Conservation (phyloP, 1,139 yeast species). For the Suhomyces atakaporum region DNA sequence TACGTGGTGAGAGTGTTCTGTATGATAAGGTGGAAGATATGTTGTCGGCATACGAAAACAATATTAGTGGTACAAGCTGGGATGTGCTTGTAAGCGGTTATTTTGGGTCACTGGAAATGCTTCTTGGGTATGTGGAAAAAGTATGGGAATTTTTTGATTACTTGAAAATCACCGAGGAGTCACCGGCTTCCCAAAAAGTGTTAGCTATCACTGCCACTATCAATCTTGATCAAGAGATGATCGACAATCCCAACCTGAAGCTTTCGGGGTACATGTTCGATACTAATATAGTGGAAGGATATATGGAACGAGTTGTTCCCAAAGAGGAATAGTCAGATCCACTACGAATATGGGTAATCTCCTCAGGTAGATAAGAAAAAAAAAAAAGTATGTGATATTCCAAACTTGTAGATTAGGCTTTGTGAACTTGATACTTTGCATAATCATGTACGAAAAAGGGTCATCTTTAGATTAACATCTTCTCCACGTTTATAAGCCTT, state of each 20-base stretch:
- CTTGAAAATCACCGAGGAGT: slow-evolving; percentile 16
- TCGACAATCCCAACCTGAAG: slow-evolving; percentile 19
- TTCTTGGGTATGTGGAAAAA: slow-evolving; percentile 28
- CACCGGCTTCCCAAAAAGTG: slow-evolving; percentile 15
- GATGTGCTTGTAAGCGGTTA: slow-evolving; percentile 23
- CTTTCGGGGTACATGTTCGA: slow-evolving; percentile 29
- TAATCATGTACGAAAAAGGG: no score
- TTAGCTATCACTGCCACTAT: slow-evolving; percentile 21
- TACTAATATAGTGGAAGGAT: slow-evolving; percentile 25
- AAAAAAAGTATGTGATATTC: no score
- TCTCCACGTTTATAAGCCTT: no score
- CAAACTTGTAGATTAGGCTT: no score
- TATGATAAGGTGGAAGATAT: neutral
- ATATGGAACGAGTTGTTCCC: slow-evolving; percentile 27
- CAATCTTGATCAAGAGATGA: slow-evolving; percentile 24
- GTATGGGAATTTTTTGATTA: slow-evolving; percentile 32
- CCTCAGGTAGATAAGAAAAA: no score
- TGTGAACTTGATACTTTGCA: no score
- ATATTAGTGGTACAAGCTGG: slow-evolving; percentile 12
- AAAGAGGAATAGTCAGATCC: slow-evolving; percentile 5
- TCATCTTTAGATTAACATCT: no score
- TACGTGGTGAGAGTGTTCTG: neutral
- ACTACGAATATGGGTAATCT: neutral
- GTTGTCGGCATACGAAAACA: slow-evolving; percentile 2
- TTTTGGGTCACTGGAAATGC: slow-evolving; percentile 36